A percentile compares a stretch with the other conserved stretches of the same genome.
Evolutionary conservation across 192 early-diverging fungal genomes (phyloP).

Genomic region (Backusella australiensis): DNA sequence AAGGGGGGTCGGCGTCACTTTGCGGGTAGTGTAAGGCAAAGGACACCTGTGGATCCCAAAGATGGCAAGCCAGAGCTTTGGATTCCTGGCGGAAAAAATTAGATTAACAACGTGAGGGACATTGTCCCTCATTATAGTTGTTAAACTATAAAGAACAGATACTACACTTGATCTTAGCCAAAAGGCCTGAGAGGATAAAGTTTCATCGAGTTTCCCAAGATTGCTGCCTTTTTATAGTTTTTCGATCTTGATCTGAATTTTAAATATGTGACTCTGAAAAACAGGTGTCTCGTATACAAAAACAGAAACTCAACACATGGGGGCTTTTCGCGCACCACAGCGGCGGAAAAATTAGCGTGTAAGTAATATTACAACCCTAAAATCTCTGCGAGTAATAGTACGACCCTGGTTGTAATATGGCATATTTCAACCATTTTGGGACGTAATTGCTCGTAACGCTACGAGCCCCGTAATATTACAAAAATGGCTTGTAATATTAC

Average conservation of each 20-base stretch:
- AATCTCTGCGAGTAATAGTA: no score
- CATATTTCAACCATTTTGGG: no score
- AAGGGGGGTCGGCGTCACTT: slow-evolving; percentile 49
- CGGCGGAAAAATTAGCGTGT: no score
- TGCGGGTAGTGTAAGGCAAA: slow-evolving; percentile 61
- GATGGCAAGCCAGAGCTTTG: slow-evolving; percentile 48
- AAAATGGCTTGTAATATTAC: no score
- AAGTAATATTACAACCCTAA: no score
- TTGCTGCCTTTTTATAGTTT: slow-evolving; percentile 32
- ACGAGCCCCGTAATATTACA: no score
- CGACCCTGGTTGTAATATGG: no score
- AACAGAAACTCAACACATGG: neutral
- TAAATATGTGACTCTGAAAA: neutral
- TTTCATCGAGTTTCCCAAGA: slow-evolving; percentile 16
- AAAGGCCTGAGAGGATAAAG: slow-evolving; percentile 75
- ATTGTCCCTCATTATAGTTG: slow-evolving; percentile 53
- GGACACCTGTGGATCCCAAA: slow-evolving; percentile 56
- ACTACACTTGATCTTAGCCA: slow-evolving; percentile 92
- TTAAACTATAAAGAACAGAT: slow-evolving; percentile 83
- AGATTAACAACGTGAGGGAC: slow-evolving; percentile 51
- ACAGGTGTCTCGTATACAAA: no score
- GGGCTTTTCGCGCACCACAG: neutral
- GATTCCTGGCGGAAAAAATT: slow-evolving; percentile 53
- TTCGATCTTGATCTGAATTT: neutral
- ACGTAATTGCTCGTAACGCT: no score